Evolutionary conservation across 2,329 filamentous ascomycete species (phyloP).

Genomic region (Aspergillus oerlinghausenensis): DNA sequence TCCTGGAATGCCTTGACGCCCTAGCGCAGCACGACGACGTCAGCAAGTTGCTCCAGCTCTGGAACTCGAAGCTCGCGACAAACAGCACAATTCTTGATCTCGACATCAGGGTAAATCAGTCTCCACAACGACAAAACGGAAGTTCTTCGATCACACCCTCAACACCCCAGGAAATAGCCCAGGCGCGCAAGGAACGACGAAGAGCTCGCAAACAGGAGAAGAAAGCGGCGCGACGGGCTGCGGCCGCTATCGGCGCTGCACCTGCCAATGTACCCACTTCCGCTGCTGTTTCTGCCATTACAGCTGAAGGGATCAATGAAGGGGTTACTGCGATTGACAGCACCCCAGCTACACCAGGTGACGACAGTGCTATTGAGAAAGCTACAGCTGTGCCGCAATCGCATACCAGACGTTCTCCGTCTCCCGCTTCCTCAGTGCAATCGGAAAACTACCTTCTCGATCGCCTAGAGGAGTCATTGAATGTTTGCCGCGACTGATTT

Average conservation of each 20-base stretch:
- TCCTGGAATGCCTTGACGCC: slow-evolving; percentile 51
- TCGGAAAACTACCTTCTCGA: slow-evolving; percentile 23
- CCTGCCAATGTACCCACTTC: not conserved
- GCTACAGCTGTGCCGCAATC: not conserved
- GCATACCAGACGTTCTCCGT: slow-evolving; percentile 10
- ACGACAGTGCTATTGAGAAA: not conserved
- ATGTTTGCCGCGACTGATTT: not conserved
- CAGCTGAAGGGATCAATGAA: not conserved
- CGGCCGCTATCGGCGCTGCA: not conserved
- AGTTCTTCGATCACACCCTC: not conserved
- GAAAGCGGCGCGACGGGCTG: slow-evolving; percentile 6
- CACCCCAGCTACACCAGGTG: not conserved
- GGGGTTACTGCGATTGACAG: not conserved
- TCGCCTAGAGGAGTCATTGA: slow-evolving; percentile 21
- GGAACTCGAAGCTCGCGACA: slow-evolving; percentile 19
- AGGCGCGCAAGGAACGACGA: slow-evolving; percentile 14
- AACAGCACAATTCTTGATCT: slow-evolving; percentile 18
- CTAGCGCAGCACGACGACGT: slow-evolving; percentile 48
- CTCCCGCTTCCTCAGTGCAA: slow-evolving; percentile 13
- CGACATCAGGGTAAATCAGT: slow-evolving; percentile 9
- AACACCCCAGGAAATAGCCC: slow-evolving; percentile 2
- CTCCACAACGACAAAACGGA: not conserved
- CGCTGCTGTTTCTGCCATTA: slow-evolving; percentile 1
- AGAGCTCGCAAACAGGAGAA: slow-evolving; percentile 21
- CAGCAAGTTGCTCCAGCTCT: slow-evolving; percentile 38